phyloP scores from a whole-genome alignment of 345 rosid species.

The Reutealis trisperma region DNA sequence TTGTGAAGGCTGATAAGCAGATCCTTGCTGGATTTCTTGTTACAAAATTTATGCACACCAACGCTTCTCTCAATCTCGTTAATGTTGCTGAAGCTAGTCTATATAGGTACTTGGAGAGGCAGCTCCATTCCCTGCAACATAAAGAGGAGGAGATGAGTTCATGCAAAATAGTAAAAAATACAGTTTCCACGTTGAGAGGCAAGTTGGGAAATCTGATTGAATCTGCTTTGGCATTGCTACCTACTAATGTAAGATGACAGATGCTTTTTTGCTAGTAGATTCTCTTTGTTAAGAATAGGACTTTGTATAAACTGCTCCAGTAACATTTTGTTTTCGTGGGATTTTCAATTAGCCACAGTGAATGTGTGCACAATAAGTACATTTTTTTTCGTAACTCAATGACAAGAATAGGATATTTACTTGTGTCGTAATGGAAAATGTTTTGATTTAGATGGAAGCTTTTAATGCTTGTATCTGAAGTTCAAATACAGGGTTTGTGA shows the following conservation, averaged over 20 bases:
- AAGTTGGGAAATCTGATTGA: conserved; percentile 48
- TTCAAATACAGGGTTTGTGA: no score
- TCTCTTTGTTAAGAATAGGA: not conserved
- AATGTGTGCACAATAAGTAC: not conserved
- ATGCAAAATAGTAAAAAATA: conserved; percentile 42
- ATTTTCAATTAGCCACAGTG: not conserved
- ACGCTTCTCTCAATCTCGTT: conserved; percentile 60
- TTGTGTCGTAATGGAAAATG: no score
- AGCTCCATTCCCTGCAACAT: conserved; percentile 43
- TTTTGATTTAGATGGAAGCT: no score
- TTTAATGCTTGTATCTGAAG: no score
- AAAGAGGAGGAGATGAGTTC: conserved; percentile 35
- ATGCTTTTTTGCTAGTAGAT: no score
- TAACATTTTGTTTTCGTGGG: not conserved
- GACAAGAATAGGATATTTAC: no score
- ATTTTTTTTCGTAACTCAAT: no score
- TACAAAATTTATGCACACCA: conserved; percentile 79
- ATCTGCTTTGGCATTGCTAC: conserved; percentile 52
- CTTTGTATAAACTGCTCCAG: not conserved
- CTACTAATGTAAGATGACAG: conserved; percentile 17
- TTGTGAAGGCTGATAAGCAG: conserved; percentile 67
- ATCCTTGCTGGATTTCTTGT: conserved; percentile 77
- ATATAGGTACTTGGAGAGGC: conserved; percentile 57
- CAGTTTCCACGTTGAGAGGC: conserved; percentile 43
- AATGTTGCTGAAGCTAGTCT: conserved; percentile 73